A percentile compares a stretch with the other conserved stretches of the same genome.
phyloP scores from a whole-genome alignment of 371 early-diverging fungal genomes.

The Mortierella sp. region DNA sequence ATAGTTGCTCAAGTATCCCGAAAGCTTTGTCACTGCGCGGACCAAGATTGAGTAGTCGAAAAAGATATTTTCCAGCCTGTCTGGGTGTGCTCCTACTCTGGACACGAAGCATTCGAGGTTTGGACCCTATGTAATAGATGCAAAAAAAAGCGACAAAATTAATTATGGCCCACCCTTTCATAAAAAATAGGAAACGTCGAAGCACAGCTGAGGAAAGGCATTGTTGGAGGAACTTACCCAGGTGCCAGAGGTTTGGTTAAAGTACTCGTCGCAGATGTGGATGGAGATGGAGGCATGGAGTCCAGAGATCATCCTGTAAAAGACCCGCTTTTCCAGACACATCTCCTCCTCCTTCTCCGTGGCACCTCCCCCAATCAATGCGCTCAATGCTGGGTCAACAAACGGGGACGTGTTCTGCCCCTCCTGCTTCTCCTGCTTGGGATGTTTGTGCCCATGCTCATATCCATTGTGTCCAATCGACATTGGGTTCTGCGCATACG shows the following conservation, averaged over 20 bases:
- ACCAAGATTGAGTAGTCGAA: conserved; percentile 88
- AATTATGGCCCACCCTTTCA: too few relatives aligned
- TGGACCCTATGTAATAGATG: conserved; percentile 61
- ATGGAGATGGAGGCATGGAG: conserved; percentile 22
- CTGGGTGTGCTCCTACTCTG: conserved; percentile 89
- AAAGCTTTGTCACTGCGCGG: conserved; percentile 84
- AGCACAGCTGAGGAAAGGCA: background rate
- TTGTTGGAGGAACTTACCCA: conserved; percentile 7
- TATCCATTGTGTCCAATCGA: background rate
- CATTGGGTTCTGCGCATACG: background rate
- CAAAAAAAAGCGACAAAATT: background rate
- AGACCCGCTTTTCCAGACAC: conserved; percentile 83
- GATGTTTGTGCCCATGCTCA: background rate
- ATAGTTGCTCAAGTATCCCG: conserved; percentile 78
- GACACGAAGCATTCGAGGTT: conserved; percentile 90
- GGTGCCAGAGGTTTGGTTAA: conserved; percentile 24
- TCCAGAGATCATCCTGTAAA: conserved; percentile 17
- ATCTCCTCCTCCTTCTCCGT: conserved; percentile 5
- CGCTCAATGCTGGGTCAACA: conserved; percentile 9
- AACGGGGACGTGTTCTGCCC: background rate
- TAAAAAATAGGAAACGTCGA: too few relatives aligned
- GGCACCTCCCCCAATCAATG: background rate
- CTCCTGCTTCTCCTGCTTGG: background rate
- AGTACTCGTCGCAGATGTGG: conserved; percentile 19
- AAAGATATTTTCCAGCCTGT: conserved; percentile 93